A percentile compares a stretch with the other conserved stretches of the same genome.
Evolutionary conservation across 108 stramenopile species (phyloP).

Genomic region (Cyclotella sp.): DNA sequence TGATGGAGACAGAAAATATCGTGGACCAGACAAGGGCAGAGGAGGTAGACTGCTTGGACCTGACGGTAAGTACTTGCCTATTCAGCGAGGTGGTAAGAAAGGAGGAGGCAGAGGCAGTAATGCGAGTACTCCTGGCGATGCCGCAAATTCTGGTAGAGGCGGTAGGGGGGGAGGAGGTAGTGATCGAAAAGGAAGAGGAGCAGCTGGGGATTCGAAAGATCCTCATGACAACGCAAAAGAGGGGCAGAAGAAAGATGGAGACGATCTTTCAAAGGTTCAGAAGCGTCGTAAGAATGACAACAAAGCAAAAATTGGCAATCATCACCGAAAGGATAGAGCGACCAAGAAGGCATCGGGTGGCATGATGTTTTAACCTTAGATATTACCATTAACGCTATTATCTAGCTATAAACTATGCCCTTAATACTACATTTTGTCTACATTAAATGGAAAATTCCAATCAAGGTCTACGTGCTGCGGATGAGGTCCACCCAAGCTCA

Average conservation of each 20-base stretch:
- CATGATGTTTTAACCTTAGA: constrained; percentile 25
- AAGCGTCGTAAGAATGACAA: constrained; percentile 72
- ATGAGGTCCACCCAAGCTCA: constrained; percentile 63
- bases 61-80: constrained; percentile 76
- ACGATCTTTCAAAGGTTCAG: constrained; percentile 63
- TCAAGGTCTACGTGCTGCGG: constrained; percentile 56
- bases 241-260: constrained; percentile 25
- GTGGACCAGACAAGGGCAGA: constrained; percentile 86
- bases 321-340: constrained; percentile 66
- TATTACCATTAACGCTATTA: background rate
- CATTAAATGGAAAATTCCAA: constrained; percentile 57
- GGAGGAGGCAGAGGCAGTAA: constrained; percentile 19
- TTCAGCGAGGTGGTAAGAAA: constrained; percentile 56
- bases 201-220: constrained; percentile 15
- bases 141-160: constrained; percentile 6
- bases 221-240: background rate
- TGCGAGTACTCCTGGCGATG: constrained; percentile 1
- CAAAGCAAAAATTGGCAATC: constrained; percentile 70
- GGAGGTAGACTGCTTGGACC: constrained; percentile 82
- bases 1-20: constrained; percentile 57
- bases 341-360: constrained; percentile 58
- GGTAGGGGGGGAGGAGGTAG: constrained; percentile 16
- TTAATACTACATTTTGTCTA: background rate
- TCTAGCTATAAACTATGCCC: background rate
- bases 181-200: constrained; percentile 24